These are phyloP conservation scores for Solanum ossicruentum DNA, from an alignment of 257 asterid genomes.

Conservation along the genomic window DNA sequence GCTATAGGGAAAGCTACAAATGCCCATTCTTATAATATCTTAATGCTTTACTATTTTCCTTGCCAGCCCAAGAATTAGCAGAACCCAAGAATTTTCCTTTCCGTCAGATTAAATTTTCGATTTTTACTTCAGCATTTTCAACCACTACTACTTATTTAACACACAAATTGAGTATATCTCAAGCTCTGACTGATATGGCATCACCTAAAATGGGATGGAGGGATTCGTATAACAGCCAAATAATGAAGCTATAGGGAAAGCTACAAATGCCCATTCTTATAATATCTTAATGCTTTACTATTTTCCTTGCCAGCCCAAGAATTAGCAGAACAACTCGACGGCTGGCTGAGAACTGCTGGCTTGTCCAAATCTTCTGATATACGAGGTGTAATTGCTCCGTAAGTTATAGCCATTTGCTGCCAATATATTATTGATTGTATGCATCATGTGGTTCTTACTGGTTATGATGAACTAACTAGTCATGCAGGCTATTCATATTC, in stretches of 20 bases:
- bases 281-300: not conserved
- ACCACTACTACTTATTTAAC: not conserved
- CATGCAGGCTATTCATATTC: slow-evolving; percentile 99
- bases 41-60: not conserved
- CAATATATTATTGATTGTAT: not conserved
- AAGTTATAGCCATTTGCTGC: slow-evolving; percentile 16
- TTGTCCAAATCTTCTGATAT: slow-evolving; percentile 58
- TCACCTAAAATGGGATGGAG: not conserved
- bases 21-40: not conserved
- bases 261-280: slow-evolving; percentile 4
- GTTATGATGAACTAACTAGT: slow-evolving; percentile 33
- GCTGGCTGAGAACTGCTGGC: slow-evolving; percentile 67
- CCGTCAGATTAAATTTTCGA: not conserved
- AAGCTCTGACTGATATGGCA: not conserved
- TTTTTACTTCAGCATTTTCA: not conserved
- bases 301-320: slow-evolving; percentile 38
- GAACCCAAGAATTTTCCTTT: slow-evolving; percentile 18
- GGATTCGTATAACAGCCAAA: not conserved
- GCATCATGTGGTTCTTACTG: not conserved
- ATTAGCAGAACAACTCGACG: slow-evolving; percentile 73
- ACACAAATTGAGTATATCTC: not conserved
- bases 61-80: slow-evolving; percentile 46
- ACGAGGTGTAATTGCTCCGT: slow-evolving; percentile 99
- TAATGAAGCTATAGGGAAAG: not conserved
- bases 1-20: not conserved